Percentiles rank a stretch among this genome's conserved stretches.
phyloP scores from a whole-genome alignment of 2,329 filamentous ascomycete genomes.

The Fusarium albidum region DNA sequence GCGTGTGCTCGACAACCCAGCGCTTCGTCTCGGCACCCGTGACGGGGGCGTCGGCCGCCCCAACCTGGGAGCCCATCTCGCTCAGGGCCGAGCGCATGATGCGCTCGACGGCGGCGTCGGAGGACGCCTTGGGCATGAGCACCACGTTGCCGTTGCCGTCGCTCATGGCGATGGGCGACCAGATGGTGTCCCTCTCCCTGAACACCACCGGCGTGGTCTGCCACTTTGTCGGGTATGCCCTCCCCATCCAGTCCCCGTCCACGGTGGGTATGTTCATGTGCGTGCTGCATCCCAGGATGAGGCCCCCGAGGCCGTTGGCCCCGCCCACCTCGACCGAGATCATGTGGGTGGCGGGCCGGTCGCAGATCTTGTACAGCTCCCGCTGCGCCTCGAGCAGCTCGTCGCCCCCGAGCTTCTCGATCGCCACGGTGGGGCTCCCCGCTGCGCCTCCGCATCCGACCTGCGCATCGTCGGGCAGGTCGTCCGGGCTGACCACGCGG shows the following conservation, averaged over 20 bases:
- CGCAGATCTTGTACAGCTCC: slow-evolving; percentile 62
- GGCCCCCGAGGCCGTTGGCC: slow-evolving; percentile 67
- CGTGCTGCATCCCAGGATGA: slow-evolving; percentile 62
- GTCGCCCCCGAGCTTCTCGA: slow-evolving; percentile 67
- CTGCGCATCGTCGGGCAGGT: slow-evolving; percentile 58
- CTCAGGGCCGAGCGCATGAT: slow-evolving; percentile 60
- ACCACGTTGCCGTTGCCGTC: slow-evolving; percentile 62
- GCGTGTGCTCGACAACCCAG: slow-evolving; percentile 61
- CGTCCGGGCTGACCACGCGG: slow-evolving; percentile 58
- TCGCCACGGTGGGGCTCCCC: slow-evolving; percentile 67
- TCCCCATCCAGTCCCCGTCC: slow-evolving; percentile 66
- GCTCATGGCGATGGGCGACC: slow-evolving; percentile 56
- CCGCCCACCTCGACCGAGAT: slow-evolving; percentile 74
- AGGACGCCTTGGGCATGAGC: slow-evolving; percentile 57
- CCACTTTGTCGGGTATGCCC: slow-evolving; percentile 63
- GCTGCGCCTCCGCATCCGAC: slow-evolving; percentile 66
- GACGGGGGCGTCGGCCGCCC: slow-evolving; percentile 57
- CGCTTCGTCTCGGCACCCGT: slow-evolving; percentile 57
- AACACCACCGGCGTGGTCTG: slow-evolving; percentile 63
- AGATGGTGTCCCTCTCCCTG: slow-evolving; percentile 55
- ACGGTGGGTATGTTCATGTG: slow-evolving; percentile 61
- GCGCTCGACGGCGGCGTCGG: slow-evolving; percentile 57
- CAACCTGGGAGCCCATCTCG: slow-evolving; percentile 63
- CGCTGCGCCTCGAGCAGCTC: slow-evolving; percentile 61
- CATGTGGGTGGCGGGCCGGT: slow-evolving; percentile 60